A percentile compares a stretch with the other conserved stretches of the same genome.
Evolutionary conservation across 192 early-diverging fungal genomes (phyloP).

Genomic region (Coemansia sp.): DNA sequence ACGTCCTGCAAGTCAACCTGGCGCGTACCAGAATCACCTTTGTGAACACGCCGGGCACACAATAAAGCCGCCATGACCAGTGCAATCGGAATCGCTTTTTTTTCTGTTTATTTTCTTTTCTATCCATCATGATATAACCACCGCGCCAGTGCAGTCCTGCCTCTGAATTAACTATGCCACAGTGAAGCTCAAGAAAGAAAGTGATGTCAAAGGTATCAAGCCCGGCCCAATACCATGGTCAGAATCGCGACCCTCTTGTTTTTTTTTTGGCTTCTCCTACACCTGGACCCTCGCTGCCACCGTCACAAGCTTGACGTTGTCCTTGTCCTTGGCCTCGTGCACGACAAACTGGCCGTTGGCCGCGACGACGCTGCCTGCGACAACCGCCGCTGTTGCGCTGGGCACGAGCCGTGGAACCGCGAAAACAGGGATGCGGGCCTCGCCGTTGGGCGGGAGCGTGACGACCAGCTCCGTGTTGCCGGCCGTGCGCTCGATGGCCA

Average conservation of each 20-base stretch:
- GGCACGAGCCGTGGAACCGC: slow-evolving; percentile 12
- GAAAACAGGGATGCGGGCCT: slow-evolving; percentile 36
- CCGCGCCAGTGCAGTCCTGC: too few relatives aligned
- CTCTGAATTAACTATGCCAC: too few relatives aligned
- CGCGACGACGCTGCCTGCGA: background rate
- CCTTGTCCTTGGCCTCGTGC: slow-evolving; percentile 50
- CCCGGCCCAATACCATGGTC: too few relatives aligned
- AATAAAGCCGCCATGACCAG: too few relatives aligned
- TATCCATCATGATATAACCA: too few relatives aligned
- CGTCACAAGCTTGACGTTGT: slow-evolving; percentile 46
- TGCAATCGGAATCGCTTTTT: too few relatives aligned
- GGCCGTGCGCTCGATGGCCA: slow-evolving; percentile 25
- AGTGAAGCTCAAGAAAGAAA: too few relatives aligned
- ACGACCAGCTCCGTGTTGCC: slow-evolving; percentile 31
- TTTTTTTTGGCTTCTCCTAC: background rate
- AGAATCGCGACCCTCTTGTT: too few relatives aligned
- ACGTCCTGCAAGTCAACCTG: slow-evolving; percentile 67
- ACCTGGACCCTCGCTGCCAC: slow-evolving; percentile 18
- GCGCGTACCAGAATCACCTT: slow-evolving; percentile 58
- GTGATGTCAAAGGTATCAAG: too few relatives aligned
- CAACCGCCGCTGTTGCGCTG: background rate
- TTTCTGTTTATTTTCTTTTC: too few relatives aligned
- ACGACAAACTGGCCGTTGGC: slow-evolving; percentile 28
- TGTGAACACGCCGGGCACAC: slow-evolving; percentile 21
- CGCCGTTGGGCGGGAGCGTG: slow-evolving; percentile 24